Percentiles rank a stretch among this genome's conserved stretches.
phyloP scores from a whole-genome alignment of 2,329 filamentous ascomycete genomes.

The Calonectria ilicicola region DNA sequence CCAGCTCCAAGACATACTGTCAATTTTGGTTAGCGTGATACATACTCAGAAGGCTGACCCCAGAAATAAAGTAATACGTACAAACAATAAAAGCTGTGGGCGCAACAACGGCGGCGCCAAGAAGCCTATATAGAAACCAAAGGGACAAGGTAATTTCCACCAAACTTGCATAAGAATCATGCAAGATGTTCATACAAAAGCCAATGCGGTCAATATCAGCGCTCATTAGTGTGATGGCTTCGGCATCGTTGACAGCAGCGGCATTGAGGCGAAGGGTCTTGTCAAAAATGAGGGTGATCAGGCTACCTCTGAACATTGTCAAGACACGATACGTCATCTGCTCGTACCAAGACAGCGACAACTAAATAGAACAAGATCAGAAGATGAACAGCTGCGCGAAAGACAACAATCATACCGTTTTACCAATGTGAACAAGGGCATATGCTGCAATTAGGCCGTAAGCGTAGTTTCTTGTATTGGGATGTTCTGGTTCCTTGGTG shows the following conservation, averaged over 20 bases:
- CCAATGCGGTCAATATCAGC: slow-evolving; percentile 57
- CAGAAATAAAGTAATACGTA: background rate
- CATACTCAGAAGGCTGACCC: no score
- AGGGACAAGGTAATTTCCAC: slow-evolving; percentile 58
- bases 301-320: slow-evolving; percentile 46
- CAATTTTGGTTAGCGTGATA: background rate
- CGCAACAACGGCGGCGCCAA: slow-evolving; percentile 25
- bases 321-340: slow-evolving; percentile 42
- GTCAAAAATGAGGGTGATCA: slow-evolving; percentile 43
- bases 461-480: slow-evolving; percentile 25
- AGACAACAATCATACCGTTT: slow-evolving; percentile 8
- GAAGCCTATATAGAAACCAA: slow-evolving; percentile 58
- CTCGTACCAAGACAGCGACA: slow-evolving; percentile 23
- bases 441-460: slow-evolving; percentile 37
- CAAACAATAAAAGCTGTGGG: background rate
- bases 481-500: slow-evolving; percentile 18
- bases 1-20: slow-evolving; percentile 6
- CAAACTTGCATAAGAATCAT: slow-evolving; percentile 55
- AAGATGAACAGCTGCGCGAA: background rate
- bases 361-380: slow-evolving; percentile 18
- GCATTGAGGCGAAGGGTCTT: slow-evolving; percentile 44
- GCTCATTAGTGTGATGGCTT: slow-evolving; percentile 58
- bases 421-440: slow-evolving; percentile 31
- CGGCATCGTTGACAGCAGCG: slow-evolving; percentile 47
- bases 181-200: slow-evolving; percentile 49